Percentiles rank a stretch among this genome's conserved stretches.
Evolutionary conservation across 257 asterid genomes (phyloP).

Genomic region (Cordia subcordata): DNA sequence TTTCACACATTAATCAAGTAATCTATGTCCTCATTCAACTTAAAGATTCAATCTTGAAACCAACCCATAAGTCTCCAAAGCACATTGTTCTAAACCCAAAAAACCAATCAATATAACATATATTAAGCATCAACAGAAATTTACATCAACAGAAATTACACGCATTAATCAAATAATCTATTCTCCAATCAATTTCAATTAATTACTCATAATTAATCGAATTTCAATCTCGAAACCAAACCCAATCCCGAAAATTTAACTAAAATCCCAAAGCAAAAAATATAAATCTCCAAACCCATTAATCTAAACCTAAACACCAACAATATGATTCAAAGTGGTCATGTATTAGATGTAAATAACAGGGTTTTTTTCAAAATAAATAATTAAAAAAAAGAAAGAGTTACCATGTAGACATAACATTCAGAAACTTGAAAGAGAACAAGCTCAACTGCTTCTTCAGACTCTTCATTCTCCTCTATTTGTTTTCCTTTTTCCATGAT

Average conservation of each 20-base stretch:
- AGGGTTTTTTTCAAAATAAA: neutral
- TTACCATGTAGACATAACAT: constrained; percentile 87
- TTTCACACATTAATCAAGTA: neutral
- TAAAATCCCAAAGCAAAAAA: neutral
- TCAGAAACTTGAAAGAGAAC: constrained; percentile 79
- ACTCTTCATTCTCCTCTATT: constrained; percentile 28
- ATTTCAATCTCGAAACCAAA: constrained; percentile 6
- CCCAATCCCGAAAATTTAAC: constrained; percentile 2
- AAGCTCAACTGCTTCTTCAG: constrained; percentile 60
- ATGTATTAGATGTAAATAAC: neutral
- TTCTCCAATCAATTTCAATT: neutral
- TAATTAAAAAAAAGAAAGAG: constrained; percentile 1
- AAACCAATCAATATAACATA: neutral
- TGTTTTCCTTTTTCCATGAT: constrained; percentile 53
- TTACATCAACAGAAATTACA: neutral
- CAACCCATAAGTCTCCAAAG: neutral
- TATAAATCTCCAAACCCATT: constrained; percentile 1
- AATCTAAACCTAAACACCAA: neutral
- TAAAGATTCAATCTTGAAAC: no score
- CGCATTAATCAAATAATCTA: neutral
- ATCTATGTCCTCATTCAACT: no score
- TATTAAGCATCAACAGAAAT: neutral
- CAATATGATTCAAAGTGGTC: neutral
- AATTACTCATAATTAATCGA: neutral
- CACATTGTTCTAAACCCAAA: constrained; percentile 5